Conservation (phyloP, 108 stramenopile species). For the Discostella pseudostelligera region DNA sequence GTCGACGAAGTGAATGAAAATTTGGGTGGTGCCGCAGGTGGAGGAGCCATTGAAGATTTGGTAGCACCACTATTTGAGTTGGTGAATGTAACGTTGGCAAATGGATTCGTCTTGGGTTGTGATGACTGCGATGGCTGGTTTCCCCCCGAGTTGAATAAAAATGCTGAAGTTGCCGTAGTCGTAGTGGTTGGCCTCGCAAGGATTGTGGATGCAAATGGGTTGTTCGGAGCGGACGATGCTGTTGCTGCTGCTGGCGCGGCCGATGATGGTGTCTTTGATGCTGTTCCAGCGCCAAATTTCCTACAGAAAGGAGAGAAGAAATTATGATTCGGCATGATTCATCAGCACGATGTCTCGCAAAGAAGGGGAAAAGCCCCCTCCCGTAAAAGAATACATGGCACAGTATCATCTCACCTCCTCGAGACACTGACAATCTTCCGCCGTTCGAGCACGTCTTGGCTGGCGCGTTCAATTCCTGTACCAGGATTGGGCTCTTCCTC, state of each 20-base stretch:
- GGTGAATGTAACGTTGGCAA: conserved; percentile 26
- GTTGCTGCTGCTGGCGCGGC: conserved; percentile 10
- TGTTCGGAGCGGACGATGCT: conserved; percentile 2
- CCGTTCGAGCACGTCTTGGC: conserved; percentile 22
- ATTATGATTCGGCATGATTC: no score
- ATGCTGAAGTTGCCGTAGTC: not conserved
- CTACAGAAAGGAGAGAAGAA: not conserved
- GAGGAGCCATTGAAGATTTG: conserved; percentile 5
- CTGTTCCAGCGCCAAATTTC: conserved; percentile 7
- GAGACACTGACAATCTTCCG: conserved; percentile 29
- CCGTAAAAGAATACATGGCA: not conserved
- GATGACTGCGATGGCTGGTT: conserved; percentile 1
- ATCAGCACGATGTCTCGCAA: no score
- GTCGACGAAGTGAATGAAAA: conserved; percentile 21
- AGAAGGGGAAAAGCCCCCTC: not conserved
- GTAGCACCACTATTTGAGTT: not conserved
- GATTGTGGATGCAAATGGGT: conserved; percentile 14
- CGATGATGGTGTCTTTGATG: not conserved
- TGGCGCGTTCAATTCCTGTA: conserved; percentile 29
- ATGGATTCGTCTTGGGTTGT: conserved; percentile 35
- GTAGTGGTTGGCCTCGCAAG: conserved; percentile 6
- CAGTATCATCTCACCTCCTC: conserved; percentile 13
- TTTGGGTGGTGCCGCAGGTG: not conserved
- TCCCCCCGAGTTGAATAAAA: not conserved
- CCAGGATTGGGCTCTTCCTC: conserved; percentile 42